Conservation (phyloP, 2,329 filamentous ascomycete genomes). For the Penicillium sp. region DNA sequence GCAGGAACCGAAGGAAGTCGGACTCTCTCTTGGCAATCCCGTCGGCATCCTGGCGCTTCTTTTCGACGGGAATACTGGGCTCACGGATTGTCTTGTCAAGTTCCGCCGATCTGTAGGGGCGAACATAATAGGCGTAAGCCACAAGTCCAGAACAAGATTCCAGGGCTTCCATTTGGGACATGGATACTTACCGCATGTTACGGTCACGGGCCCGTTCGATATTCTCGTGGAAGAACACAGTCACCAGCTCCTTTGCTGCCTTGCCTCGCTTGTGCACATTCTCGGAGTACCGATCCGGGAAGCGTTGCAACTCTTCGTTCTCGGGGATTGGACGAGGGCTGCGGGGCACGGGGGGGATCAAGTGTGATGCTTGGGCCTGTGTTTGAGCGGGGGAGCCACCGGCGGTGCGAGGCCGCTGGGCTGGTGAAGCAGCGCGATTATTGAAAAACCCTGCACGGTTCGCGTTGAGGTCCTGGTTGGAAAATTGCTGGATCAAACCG, state of each 20-base stretch:
- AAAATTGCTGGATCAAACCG: slow-evolving; percentile 88
- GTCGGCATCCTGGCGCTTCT: slow-evolving; percentile 76
- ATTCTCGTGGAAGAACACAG: slow-evolving; percentile 92
- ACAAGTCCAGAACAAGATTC: background rate
- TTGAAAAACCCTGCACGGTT: slow-evolving; percentile 61
- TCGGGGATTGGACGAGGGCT: slow-evolving; percentile 49
- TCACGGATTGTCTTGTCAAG: slow-evolving; percentile 78
- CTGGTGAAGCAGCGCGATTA: slow-evolving; percentile 57
- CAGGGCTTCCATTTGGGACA: background rate
- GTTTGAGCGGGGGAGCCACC: slow-evolving; percentile 49
- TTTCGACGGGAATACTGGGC: slow-evolving; percentile 60
- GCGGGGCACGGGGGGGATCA: slow-evolving; percentile 58
- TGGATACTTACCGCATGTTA: slow-evolving; percentile 67
- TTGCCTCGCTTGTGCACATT: slow-evolving; percentile 67
- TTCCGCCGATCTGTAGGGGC: slow-evolving; percentile 65
- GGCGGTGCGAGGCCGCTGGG: slow-evolving; percentile 73
- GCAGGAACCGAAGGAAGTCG: slow-evolving; percentile 84
- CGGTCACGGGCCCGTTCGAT: slow-evolving; percentile 91
- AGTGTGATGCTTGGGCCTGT: slow-evolving; percentile 57
- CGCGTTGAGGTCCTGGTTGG: slow-evolving; percentile 81
- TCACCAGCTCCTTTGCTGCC: slow-evolving; percentile 57
- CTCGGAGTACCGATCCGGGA: slow-evolving; percentile 78
- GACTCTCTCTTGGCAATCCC: slow-evolving; percentile 80
- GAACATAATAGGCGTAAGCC: background rate
- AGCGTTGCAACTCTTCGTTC: slow-evolving; percentile 64